Evolutionary conservation across 140 eudicot genomes (phyloP), one percentile per base, ranked within the genome.

Genomic region (Bidens hawaiensis): DNA sequence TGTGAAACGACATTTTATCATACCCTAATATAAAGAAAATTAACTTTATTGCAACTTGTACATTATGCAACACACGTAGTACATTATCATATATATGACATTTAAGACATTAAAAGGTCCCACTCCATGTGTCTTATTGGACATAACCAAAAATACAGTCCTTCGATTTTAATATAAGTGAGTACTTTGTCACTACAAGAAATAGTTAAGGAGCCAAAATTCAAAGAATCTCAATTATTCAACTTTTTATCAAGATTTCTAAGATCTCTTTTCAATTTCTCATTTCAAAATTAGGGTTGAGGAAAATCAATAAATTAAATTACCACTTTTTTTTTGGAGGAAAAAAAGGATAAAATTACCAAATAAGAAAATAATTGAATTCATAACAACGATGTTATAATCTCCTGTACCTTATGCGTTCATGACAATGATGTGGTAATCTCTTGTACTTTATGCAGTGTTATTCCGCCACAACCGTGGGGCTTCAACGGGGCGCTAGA

Each of bases 111-210:
- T 31, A 3, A 8, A 56, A 56, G 45, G 74, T 41, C 69, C 74
- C 69, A 67, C 74, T 15, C 69, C 64, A 74, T 74, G 79, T 74
- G 79, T 59, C 74, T 58, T 67, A 66, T 67, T 74, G 79, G 69
- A 74, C 69, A 48, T 58, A 74, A 49, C 79, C 74, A 74, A 74
- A 74, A 74, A 27, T 63, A 49, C 69, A 66, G 45, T 59, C 63
- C 36, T 59, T 66, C 19, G 42, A 74, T 34, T 67, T 58, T 21
- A 38, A 30, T 66, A 26, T 54, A 27, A 50, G 64, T 50, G 51
- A 48, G 36, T 45, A 74, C 74, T 74, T 49, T 74, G 78, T 66
- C 78, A 57, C 45, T 53, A 22, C 62, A 67, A 56, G 56, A 65
- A 73, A 73, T 66, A 65, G 73, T 73, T 58, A 65, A 73, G 73